Percentiles rank a stretch among this genome's conserved stretches.
These are phyloP conservation scores for Flaveria robusta DNA, from an alignment of 129 eudicot species.

Conservation along the genomic window DNA sequence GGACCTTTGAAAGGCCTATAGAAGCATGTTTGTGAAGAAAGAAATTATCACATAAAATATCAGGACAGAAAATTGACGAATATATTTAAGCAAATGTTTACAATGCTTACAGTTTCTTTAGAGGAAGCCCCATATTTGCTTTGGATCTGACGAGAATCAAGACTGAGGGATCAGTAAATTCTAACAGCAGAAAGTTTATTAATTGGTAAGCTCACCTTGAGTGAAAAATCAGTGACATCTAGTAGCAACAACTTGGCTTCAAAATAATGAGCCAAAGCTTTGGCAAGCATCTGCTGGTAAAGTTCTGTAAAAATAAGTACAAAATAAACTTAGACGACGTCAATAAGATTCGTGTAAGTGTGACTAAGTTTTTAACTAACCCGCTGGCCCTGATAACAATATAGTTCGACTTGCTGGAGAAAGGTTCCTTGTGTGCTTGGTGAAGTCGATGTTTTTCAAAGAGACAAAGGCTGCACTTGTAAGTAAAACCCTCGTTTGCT, in stretches of 20 bases:
- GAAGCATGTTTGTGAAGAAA: conserved; percentile 17
- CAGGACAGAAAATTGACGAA: not conserved
- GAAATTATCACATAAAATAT: not conserved
- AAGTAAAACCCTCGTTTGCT: conserved; percentile 78
- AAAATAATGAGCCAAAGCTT: conserved; percentile 91
- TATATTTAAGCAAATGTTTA: not conserved
- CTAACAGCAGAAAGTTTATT: not conserved
- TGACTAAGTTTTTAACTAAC: conserved; percentile 33
- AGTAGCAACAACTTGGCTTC: conserved; percentile 78
- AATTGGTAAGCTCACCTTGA: conserved; percentile 52
- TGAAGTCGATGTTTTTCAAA: conserved; percentile 63
- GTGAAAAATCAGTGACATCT: conserved; percentile 72
- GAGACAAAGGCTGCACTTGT: conserved; percentile 93
- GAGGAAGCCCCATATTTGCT: conserved; percentile 74
- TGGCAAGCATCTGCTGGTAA: conserved; percentile 94
- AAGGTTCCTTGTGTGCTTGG: conserved; percentile 87
- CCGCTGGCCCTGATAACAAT: conserved; percentile 92
- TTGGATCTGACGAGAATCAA: conserved; percentile 58
- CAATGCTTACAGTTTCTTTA: conserved; percentile 67
- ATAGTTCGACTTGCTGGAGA: conserved; percentile 96
- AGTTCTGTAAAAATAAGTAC: conserved; percentile 44
- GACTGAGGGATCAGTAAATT: not conserved
- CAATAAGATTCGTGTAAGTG: not conserved
- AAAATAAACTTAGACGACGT: conserved; percentile 13
- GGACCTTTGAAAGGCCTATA: conserved; percentile 67